phyloP scores from a whole-genome alignment of 768 basidiomycete genomes.

The Coprinopsis sp. region DNA sequence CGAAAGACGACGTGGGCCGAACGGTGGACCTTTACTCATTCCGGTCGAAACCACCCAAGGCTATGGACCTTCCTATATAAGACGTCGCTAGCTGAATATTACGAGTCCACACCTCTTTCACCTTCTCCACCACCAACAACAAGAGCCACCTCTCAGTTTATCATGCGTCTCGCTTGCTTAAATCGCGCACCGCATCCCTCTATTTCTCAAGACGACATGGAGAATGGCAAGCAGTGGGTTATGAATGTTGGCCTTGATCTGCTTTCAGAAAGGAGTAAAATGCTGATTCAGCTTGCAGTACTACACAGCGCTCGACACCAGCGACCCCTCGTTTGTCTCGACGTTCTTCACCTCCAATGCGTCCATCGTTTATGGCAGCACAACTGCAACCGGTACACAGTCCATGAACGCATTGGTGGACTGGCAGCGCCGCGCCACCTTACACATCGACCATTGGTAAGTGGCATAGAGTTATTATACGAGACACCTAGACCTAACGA shows the following conservation, averaged over 20 bases:
- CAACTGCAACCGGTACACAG: neutral
- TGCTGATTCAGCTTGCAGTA: too few species aligned
- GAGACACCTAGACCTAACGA: neutral
- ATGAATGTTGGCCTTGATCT: neutral
- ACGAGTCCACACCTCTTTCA: neutral
- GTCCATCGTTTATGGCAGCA: neutral
- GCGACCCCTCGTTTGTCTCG: neutral
- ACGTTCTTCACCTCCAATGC: neutral
- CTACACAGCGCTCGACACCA: slow-evolving; percentile 1
- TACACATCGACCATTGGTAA: slow-evolving; percentile 1
- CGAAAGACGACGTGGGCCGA: too few species aligned
- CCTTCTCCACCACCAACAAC: slow-evolving; percentile 1
- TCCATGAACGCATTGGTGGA: neutral
- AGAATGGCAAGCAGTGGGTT: neutral
- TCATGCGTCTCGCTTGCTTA: neutral
- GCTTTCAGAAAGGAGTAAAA: too few species aligned
- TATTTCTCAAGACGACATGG: neutral
- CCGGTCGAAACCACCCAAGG: too few species aligned
- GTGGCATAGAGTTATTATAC: neutral
- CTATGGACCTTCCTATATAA: too few species aligned
- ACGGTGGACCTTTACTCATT: too few species aligned
- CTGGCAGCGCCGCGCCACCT: neutral
- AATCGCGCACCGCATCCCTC: neutral
- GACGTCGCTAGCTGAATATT: neutral
- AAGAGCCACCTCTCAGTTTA: neutral